Evolutionary conservation across 805 yeast species (phyloP), one percentile per base, ranked within the genome.

Genomic region (Lachancea kluyveri): DNA sequence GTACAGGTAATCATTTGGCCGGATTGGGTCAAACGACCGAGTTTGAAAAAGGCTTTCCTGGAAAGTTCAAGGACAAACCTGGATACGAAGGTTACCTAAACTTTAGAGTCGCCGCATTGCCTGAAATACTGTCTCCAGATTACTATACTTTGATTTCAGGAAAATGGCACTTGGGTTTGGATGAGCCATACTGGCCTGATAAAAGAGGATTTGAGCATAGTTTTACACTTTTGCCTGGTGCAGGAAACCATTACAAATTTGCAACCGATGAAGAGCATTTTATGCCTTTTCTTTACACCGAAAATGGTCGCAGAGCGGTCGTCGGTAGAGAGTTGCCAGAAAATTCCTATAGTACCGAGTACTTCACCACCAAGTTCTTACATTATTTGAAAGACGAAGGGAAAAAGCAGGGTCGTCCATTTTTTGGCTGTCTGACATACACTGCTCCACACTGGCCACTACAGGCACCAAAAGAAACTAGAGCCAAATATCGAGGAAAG

Each of bases 401-500:
- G 9, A 33, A 40, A 4, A 52, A 72, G 29, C 42, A 45, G 4
- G 69, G 57, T n/a, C 55, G 68, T 42, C 80, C 80, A 7, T 74
- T 70, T 39, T 69, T 73, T 35, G 73, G 75, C 3, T 51, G 60
- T 15, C 54, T 75, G 35, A 74, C 79, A 5, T 74, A 70, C 43
- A 72, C 79, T 4, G 80, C 81, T 1, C 81, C 80, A 3, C 80
- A 74, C 46, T 75, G 81, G 80, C 81, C 81, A 8, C 63, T 65
- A 43, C 80, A 74, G 50, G 80, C 80, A 1, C 78, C 78, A 5
- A 50, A 51, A 29, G 68, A 67, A 5, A 46, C 59, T 6, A 59
- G 72, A 30, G 62, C 52, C 4, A 70, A 72, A 36, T 71, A 74
- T 47, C 59, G 60, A 33, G 74, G 74, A 4, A 39, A 52, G 6